Base-by-base conservation (phyloP, 257 asterid genomes). In the Forsythia viridissima region DNA sequence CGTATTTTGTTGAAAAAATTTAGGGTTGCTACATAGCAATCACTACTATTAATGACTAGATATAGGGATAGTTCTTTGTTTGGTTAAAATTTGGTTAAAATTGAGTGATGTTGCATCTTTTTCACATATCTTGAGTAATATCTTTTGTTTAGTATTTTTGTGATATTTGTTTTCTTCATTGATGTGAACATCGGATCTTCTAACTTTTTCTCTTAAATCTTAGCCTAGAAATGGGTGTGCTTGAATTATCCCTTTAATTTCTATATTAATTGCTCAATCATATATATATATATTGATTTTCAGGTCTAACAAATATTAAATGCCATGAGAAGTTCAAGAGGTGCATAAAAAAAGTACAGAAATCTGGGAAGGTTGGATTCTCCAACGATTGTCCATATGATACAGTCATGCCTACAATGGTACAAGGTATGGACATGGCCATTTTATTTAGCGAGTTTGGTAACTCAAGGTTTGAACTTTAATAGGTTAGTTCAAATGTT, bases 291-390 rank as follows among this genome's bases (percentile, higher is more conserved):
- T 7, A 42, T 46, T 12, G 18, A 69, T 57, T 80, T 52, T 30
- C 87, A 84, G 87, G 88, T 76, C 46, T 85, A 76, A 83, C 84
- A 10, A 80, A 83, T 40, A 76, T 87, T 24, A 82, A 83, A 68
- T 87, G 91, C 76, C 91, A 87, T 41, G 81, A 83, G 80, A 85
- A 87, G 79, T 87, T 87, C 86, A 87, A 83, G 89, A 85, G 48
- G 76, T 87, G 91, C 79, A 87, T 87, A 82, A 83, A 69, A 79
- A 79, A 79, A 81, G 91, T 85, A 16, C 86, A 79, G 44, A 81
- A 87, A 57, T 87, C 89, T 2, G 86, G 91, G 69, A 87, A 87
- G 83, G 75, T 12, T 0, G 87, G 91, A 16, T 87, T 84, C 76
- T 76, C 88, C n/a, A 78, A 79, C 20, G 80, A 82, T 18, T 87